Base-by-base conservation (phyloP, 495 filamentous ascomycete genomes). In the Astrocystis sublimbata region DNA sequence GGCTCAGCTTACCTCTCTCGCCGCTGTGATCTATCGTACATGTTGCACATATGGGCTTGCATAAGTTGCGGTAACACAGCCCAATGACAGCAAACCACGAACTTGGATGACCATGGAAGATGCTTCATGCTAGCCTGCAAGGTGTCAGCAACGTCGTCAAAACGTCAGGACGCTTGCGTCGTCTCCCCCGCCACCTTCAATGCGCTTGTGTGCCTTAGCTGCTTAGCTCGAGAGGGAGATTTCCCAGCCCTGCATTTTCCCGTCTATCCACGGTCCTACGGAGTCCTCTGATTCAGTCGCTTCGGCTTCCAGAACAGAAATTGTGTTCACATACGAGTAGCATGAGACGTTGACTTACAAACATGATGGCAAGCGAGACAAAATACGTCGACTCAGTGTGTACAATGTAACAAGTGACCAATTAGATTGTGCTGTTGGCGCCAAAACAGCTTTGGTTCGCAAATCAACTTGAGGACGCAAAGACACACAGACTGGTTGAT, bases 51-150 rank as follows among this genome's bases (percentile, higher is more conserved):
- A 52, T 41, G 54, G 61, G 9, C 64, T 58, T 71, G 69, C 67
- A 71, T 69, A 68, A 69, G 65, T 67, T 36, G 28, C 62, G 62
- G 55, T 60, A n/a, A 42, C 46, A 55, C 55, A 62, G 41, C 43
- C 70, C 70, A 72, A 72, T 72, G 65, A 65, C 36, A 57, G 58
- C 35, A 58, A 67, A 62, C 65, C 70, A 72, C 70, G 70, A 68
- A 65, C 42, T 65, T 54, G 58, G 59, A 65, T 58, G 59, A 70
- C 51, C 65, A 68, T 64, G 65, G 63, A 38, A 63, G 62, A 65
- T 65, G 65, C 61, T 50, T 40, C 62, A 65, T 70, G 65, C 57
- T 61, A 24, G 51, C 30, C 43, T 56, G 55, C 61, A 43, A n/a
- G 24, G 21, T 26, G 53, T 56, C 53, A 56, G 53, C 53, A 56